phyloP scores from a whole-genome alignment of 129 eudicot genomes.

The Arctium minus region DNA sequence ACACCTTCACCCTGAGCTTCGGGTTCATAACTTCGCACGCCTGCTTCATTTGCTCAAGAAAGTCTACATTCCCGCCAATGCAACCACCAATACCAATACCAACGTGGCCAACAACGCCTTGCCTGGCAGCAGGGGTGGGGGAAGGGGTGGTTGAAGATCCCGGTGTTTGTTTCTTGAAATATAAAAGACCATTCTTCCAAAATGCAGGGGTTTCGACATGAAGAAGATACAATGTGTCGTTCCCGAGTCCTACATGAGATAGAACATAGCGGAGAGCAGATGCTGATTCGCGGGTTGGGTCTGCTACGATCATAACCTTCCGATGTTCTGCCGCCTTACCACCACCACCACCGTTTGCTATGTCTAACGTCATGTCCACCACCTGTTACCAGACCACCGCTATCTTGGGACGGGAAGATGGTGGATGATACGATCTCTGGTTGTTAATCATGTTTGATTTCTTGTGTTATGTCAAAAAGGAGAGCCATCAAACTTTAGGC shows the following conservation, averaged over 20 bases:
- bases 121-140: neutral
- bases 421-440: conserved; percentile 1
- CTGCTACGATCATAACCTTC: conserved; percentile 72
- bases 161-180: conserved; percentile 30
- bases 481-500: conserved; percentile 21
- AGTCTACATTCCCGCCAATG: conserved; percentile 29
- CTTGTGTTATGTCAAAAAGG: conserved; percentile 21
- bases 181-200: conserved; percentile 40
- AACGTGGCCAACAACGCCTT: neutral
- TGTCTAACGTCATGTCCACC: conserved; percentile 15
- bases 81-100: conserved; percentile 4
- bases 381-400: conserved; percentile 19
- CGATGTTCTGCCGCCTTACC: conserved; percentile 26
- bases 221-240: conserved; percentile 56
- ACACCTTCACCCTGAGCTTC: conserved; percentile 34
- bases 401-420: conserved; percentile 11
- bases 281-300: conserved; percentile 64
- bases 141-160: neutral
- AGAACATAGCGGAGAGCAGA: conserved; percentile 65
- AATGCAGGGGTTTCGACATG: conserved; percentile 47
- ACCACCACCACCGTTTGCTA: conserved; percentile 12
- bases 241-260: conserved; percentile 47
- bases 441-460: conserved; percentile 2
- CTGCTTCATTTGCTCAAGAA: conserved; percentile 53
- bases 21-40: conserved; percentile 42